These are phyloP conservation scores for Passalora sequoiae DNA, from an alignment of 2,329 filamentous ascomycete species.

Conservation along the genomic window DNA sequence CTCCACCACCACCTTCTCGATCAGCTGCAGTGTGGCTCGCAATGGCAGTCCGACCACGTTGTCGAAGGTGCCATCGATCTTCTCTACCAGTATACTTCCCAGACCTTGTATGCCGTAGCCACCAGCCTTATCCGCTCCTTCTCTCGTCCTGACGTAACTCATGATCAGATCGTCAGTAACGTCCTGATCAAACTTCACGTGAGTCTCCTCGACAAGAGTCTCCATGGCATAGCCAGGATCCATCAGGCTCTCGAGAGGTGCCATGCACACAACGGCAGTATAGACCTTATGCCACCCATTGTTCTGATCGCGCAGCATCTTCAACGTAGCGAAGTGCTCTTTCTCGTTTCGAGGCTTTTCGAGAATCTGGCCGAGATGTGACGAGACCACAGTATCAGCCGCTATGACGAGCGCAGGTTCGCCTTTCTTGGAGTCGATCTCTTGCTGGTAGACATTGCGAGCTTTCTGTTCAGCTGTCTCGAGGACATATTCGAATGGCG, in stretches of 20 bases:
- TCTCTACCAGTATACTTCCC: constrained; percentile 79
- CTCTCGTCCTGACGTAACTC: constrained; percentile 73
- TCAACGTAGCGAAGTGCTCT: constrained; percentile 80
- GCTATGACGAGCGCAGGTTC: constrained; percentile 36
- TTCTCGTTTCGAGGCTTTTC: constrained; percentile 83
- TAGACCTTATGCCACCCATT: constrained; percentile 67
- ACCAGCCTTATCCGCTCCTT: constrained; percentile 93
- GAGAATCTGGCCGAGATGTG: constrained; percentile 67
- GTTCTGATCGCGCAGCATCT: constrained; percentile 67
- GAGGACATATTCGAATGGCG: constrained; percentile 85
- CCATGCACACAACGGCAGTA: constrained; percentile 78
- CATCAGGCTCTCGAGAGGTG: constrained; percentile 71
- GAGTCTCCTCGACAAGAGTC: constrained; percentile 81
- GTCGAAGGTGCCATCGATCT: constrained; percentile 82
- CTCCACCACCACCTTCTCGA: constrained; percentile 75
- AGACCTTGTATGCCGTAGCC: constrained; percentile 92
- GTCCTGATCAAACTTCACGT: constrained; percentile 71
- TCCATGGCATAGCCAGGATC: constrained; percentile 83
- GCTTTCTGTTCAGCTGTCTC: constrained; percentile 81
- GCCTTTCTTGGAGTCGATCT: constrained; percentile 53
- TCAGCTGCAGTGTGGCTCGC: constrained; percentile 68
- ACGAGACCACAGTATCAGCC: constrained; percentile 61
- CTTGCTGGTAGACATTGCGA: constrained; percentile 62
- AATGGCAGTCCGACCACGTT: constrained; percentile 92
- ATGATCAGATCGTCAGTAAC: constrained; percentile 78